Base-by-base conservation (phyloP, 2,329 filamentous ascomycete species). In the Hymenoscyphus fraxineus region DNA sequence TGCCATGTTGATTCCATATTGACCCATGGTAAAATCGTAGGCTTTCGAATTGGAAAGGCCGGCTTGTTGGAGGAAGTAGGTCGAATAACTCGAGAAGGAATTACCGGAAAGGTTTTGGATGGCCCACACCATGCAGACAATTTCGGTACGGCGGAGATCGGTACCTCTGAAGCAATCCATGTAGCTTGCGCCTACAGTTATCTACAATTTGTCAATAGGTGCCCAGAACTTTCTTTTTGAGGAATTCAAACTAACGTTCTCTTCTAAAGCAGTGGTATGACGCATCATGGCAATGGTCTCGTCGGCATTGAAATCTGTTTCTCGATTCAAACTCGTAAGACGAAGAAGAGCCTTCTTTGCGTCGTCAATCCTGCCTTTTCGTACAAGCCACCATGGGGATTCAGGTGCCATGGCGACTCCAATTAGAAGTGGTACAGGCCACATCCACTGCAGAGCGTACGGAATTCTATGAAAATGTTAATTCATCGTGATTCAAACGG, bases 21-120 rank as follows among this genome's bases (percentile, higher is more conserved):
- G 74, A 0, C 80, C 84, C 65, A 87, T 79, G 10, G 83, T 80
- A 71, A 87, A 84, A 63, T 82, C 77, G 66, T 85, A 87, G 0
- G 85, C 79, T 31, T 80, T 78, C 15, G 77, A 75, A 1, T 80
- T 76, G 0, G 75, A 69, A 35, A 88, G 73, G 1, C 85, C 85
- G 2, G 84, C 85, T 70, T 85, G 82, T 67, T 83, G 76, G 70
- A 87, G 86, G 72, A 83, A 83, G 70, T 86, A 87, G 13, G 84
- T 88, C 0, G 84, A 86, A 67, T 88, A 90, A 64, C 84, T 84
- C 58, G 87, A 85, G 67, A 89, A 83, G 15, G 86, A 85, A 67
- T 86, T 85, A 31, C 87, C 86, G 60, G 82, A 85, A 1, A 89
- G 77, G 22, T 88, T 87, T 71, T 90, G 87, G 2, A 86, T 86